Evolutionary conservation across 768 basidiomycete species (phyloP).

Genomic region (Tylopilus felleus): DNA sequence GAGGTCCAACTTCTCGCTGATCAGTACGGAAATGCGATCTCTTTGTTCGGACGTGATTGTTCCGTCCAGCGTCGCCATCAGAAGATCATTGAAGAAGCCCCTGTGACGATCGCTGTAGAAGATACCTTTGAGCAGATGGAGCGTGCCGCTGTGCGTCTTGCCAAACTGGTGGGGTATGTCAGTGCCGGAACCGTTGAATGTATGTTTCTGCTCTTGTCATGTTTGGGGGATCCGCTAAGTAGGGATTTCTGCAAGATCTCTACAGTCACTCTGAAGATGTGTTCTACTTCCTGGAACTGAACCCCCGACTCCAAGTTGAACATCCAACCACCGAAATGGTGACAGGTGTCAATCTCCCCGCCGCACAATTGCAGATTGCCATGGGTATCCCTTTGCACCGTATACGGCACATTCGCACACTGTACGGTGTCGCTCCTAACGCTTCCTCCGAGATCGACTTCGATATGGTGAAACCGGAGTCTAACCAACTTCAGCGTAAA

Average conservation of each 20-base stretch:
- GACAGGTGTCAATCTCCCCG: constrained; percentile 96
- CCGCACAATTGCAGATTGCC: constrained; percentile 93
- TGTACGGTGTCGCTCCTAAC: constrained; percentile 92
- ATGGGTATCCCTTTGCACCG: constrained; percentile 98
- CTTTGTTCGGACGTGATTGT: constrained; percentile 97
- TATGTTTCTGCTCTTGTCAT: constrained; percentile 30
- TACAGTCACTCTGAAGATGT: constrained; percentile 92
- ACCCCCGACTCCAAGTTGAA: constrained; percentile 99
- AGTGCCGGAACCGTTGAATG: constrained; percentile 99
- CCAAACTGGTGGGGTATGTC: constrained; percentile 98
- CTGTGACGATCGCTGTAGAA: constrained; percentile 93
- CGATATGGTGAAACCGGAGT: constrained; percentile 87
- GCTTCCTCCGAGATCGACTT: constrained; percentile 94
- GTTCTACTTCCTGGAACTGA: constrained; percentile 97
- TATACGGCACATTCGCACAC: constrained; percentile 90
- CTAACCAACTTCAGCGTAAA: constrained; percentile 85
- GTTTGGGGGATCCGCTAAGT: background rate
- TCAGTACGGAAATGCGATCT: constrained; percentile 99
- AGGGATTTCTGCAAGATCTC: constrained; percentile 55
- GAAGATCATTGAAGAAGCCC: constrained; percentile 99
- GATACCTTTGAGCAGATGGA: constrained; percentile 97
- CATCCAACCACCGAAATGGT: constrained; percentile 99
- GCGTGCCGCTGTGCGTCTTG: constrained; percentile 97
- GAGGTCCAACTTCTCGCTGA: constrained; percentile 98
- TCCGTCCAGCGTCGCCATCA: constrained; percentile 99